Evolutionary conservation across 129 eudicot species (phyloP), one percentile per base, ranked within the genome.

Genomic region (Helichrysum umbraculigerum): DNA sequence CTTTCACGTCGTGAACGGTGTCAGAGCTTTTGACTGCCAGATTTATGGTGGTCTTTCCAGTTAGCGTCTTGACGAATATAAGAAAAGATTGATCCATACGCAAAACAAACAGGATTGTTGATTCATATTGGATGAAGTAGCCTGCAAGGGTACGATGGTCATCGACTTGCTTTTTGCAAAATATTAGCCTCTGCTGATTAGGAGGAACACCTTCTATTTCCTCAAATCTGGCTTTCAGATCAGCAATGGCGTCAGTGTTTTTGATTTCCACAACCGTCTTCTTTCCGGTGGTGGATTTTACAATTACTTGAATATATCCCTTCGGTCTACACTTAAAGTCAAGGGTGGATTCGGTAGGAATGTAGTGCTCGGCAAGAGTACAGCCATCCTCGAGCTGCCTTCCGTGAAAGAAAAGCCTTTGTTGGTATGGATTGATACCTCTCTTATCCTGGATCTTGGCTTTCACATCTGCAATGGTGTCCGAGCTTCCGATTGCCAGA

Each of bases 381-480:
- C 50, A 5, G 65, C 76, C 33, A 8, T 28, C 64, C 30, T 72
- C 33, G 29, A 72, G 66, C 64, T 16, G 66, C 29, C 54, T 72
- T 1, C 51, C 32, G 16, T 20, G 8, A 11, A 16, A 54, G 20
- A 72, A 25, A 9, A 63, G 19, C 42, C 42, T 63, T 17, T 63
- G 68, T n/a, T 63, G 68, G 35, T 63, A 14, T 0, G 42, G 68
- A 17, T 19, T 12, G 12, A 63, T 63, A 14, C 68, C 41, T 63
- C 35, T 33, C 68, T 63, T 63, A 16, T 14, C 68, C n/a, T 63
- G 68, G 16, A 61, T 61, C 67, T 7, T 61, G 19, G 68, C 68
- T 29, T 63, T 63, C 37, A 63, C 68, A 63, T 63, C 17, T 30
- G 17, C 35, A 7, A 63, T 28, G n/a, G 39, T 29, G 35, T 63